A percentile compares a stretch with the other conserved stretches of the same genome.
phyloP scores from a whole-genome alignment of 257 asterid genomes.

The Rauvolfia tetraphylla region DNA sequence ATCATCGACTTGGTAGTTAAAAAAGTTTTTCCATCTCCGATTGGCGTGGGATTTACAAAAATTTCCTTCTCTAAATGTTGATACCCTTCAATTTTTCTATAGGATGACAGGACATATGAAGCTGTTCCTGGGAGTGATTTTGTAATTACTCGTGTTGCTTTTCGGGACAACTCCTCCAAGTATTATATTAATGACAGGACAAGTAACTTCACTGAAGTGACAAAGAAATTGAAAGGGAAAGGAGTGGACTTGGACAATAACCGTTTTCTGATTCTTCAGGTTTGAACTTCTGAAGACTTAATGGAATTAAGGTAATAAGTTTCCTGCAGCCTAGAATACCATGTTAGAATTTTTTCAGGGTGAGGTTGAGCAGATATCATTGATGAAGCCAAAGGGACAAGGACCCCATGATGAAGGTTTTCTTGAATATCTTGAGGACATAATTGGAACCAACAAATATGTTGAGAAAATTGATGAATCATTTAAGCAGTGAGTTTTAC shows the following conservation, averaged over 20 bases:
- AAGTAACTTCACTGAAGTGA: conserved; percentile 93
- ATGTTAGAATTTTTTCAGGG: conserved; percentile 51
- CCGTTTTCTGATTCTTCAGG: conserved; percentile 95
- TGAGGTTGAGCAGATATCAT: conserved; percentile 95
- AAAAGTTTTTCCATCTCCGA: background rate
- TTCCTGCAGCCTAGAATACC: too few species aligned
- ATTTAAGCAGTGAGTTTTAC: conserved; percentile 61
- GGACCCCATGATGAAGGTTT: conserved; percentile 99
- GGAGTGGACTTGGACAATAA: conserved; percentile 96
- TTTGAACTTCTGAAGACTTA: conserved; percentile 14
- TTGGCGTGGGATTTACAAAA: background rate
- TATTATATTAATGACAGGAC: conserved; percentile 65
- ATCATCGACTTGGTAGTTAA: conserved; percentile 66
- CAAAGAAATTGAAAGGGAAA: conserved; percentile 84
- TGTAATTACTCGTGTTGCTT: conserved; percentile 73
- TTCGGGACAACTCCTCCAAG: conserved; percentile 85
- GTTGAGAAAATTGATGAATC: conserved; percentile 94
- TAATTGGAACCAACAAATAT: conserved; percentile 89
- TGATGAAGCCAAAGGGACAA: conserved; percentile 96
- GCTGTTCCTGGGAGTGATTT: conserved; percentile 82
- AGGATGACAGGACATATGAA: conserved; percentile 84
- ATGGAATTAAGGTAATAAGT: background rate
- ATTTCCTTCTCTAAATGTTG: background rate
- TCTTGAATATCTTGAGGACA: conserved; percentile 97
- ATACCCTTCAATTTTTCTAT: conserved; percentile 16